Evolutionary conservation across 371 early-diverging fungal species (phyloP), one percentile per base, ranked within the genome.

Genomic region (Thermomucor indicae-seudaticae): DNA sequence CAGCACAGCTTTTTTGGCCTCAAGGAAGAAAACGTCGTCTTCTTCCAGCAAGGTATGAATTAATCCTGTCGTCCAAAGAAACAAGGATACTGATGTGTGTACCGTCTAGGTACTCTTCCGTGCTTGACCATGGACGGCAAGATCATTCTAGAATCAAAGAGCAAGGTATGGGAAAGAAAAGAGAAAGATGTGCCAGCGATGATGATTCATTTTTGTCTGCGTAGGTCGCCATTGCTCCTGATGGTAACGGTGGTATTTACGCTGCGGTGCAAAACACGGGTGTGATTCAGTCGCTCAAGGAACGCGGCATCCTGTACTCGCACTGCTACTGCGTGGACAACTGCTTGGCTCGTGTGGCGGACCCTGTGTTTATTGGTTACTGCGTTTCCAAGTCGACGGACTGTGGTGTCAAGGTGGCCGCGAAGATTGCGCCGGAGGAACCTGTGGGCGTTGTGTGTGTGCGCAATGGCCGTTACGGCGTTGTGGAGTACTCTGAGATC

Each of bases 261-360:
- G 81, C 80, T 45, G 88, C 90, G 6, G 79, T 95, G 32, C 80
- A 84, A 30, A 70, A 75, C 35, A 83, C 86, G 55, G 90, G 91
- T 39, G 86, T 91, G 7, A 67, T 95, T 17, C 78, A 71, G 29
- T 85, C 89, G 60, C 78, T 95, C 62, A 77, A 79, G 22, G 65
- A 72, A 48, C 86, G 92, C 58, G 86, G 87, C 43, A 80, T 93
- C 53, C 78, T 84, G 57, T 91, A 87, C 66, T 89, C 89, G 69
- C 96, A 96, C 72, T 84, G 86, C 31, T 96, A 95, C 83, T 92
- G 96, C 62, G 96, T 96, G 30, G 97, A 96, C 75, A 96, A 96
- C 79, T 91, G 93, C 59, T 78, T 96, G 16, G 95, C 93, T 47
- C 85, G 90, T 47, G 95, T 96, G 4, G 95, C 93, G 8, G 95